A percentile compares a stretch with the other conserved stretches of the same genome.
Evolutionary conservation across 768 basidiomycete species (phyloP).

Genomic region (Psilocybe azurescens): DNA sequence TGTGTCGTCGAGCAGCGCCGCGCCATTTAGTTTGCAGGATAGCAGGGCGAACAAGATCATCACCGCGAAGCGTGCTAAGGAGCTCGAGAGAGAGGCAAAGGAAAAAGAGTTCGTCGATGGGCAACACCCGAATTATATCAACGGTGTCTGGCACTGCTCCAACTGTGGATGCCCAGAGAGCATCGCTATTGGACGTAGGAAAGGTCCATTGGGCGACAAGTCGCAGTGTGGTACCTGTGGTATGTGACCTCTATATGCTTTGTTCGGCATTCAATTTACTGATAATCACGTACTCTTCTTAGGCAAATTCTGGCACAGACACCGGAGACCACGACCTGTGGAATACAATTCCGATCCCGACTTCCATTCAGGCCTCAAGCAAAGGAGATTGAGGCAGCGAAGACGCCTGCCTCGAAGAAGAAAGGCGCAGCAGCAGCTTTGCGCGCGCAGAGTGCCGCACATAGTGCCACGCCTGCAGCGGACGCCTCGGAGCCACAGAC

Average conservation of each 20-base stretch:
- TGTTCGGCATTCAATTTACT: constrained; percentile 7
- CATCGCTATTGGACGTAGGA: constrained; percentile 84
- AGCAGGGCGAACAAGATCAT: constrained; percentile 50
- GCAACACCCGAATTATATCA: constrained; percentile 79
- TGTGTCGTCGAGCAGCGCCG: constrained; percentile 36
- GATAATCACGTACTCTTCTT: constrained; percentile 11
- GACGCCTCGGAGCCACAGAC: constrained; percentile 57
- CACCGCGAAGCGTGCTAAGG: constrained; percentile 69
- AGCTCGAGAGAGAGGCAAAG: constrained; percentile 82
- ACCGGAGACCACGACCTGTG: constrained; percentile 80
- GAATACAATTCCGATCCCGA: constrained; percentile 80
- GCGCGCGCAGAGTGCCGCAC: constrained; percentile 48
- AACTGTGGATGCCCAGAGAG: constrained; percentile 92
- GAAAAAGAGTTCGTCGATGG: constrained; percentile 84
- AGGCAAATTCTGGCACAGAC: constrained; percentile 93
- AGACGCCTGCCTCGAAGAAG: constrained; percentile 57
- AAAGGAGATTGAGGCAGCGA: constrained; percentile 60
- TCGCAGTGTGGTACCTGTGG: constrained; percentile 93
- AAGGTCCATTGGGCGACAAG: constrained; percentile 90
- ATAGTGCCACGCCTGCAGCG: constrained; percentile 42
- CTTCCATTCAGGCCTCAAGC: constrained; percentile 61
- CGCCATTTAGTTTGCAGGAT: constrained; percentile 44
- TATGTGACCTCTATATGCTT: constrained; percentile 43
- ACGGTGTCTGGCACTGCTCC: constrained; percentile 94
- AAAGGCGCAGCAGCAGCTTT: constrained; percentile 56